Base-by-base conservation (phyloP, 108 stramenopile species). In the Epipyxis sp. region DNA sequence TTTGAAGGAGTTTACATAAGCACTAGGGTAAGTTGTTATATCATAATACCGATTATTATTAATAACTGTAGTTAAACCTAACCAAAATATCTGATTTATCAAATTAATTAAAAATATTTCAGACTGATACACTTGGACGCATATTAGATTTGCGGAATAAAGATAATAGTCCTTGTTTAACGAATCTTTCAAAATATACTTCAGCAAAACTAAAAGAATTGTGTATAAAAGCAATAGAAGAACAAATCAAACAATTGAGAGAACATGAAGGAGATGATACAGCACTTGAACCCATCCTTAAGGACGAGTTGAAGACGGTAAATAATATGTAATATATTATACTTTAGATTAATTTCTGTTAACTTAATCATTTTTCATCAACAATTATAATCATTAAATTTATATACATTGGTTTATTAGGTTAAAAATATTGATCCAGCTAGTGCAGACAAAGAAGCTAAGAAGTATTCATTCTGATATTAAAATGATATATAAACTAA, bases 1-100 rank as follows among this genome's bases (percentile, higher is more conserved):
- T 74, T 74, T 37, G 41, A 37, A 43, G 71, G 71, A 6, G 71
- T 74, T 20, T 74, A 43, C 50, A 57, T 74, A 37, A 42, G 71
- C 71, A 74, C 71, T 43, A 54, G 20, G 25, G 71, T 74, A 74
- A 6, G 34, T 74, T 10, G 20, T 32, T 13, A 32, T 37, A 3
- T 65, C 35, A 32, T 65, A 6, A 3, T 29, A 3, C 34, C 34
- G 27, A 6, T 20, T 13, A 25, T 16, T 37, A 20, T 68, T 37
- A 40, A 16, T 16, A 37, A 37, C 65, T 40, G 29, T 37, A 20
- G 35, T 68, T 13, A 16, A 41, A 74, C 44, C 71, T 3, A 43
- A 3, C 50, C 46, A 6, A 20, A 6, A 13, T 6, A 50, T 20
- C 46, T 13, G 46, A 13, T 20, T 50, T 50, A 6, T 50, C 46